Evolutionary conservation across 179 eudicot species (phyloP).

Genomic region (Beta macrorhiza): DNA sequence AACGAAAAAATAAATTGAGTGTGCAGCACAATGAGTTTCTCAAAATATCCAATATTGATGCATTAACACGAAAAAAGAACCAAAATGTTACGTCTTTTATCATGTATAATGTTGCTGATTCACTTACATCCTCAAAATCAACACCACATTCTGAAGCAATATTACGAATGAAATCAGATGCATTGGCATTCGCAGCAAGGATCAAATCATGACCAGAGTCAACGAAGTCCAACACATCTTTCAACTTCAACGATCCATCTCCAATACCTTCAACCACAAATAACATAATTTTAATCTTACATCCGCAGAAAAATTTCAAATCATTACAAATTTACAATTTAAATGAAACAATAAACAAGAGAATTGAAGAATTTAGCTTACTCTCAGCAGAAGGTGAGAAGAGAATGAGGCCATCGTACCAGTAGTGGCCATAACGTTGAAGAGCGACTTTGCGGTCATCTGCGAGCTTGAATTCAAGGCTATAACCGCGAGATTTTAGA

Average conservation of each 20-base stretch:
- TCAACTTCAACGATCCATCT: constrained; percentile 56
- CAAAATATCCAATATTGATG: not conserved
- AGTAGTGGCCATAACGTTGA: constrained; percentile 70
- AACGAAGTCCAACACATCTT: constrained; percentile 68
- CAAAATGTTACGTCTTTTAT: not conserved
- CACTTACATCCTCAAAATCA: constrained; percentile 71
- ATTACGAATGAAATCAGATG: constrained; percentile 69
- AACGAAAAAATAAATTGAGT: not conserved
- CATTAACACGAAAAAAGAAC: not conserved
- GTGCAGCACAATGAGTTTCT: not conserved
- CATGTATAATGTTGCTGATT: not conserved
- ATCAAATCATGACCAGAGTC: constrained; percentile 83
- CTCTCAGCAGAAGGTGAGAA: constrained; percentile 61
- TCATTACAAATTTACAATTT: not conserved
- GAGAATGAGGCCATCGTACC: constrained; percentile 66
- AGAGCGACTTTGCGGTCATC: constrained; percentile 60
- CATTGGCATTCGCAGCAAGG: constrained; percentile 58
- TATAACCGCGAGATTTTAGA: constrained; percentile 32
- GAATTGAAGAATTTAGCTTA: constrained; percentile 24
- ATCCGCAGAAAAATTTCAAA: not conserved
- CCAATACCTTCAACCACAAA: constrained; percentile 47
- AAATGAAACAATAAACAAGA: not conserved
- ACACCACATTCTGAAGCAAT: constrained; percentile 76
- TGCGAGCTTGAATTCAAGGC: constrained; percentile 64
- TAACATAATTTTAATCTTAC: not conserved